Evolutionary conservation across 495 filamentous ascomycete species (phyloP).

Genomic region (Hypoxylon fragiforme): DNA sequence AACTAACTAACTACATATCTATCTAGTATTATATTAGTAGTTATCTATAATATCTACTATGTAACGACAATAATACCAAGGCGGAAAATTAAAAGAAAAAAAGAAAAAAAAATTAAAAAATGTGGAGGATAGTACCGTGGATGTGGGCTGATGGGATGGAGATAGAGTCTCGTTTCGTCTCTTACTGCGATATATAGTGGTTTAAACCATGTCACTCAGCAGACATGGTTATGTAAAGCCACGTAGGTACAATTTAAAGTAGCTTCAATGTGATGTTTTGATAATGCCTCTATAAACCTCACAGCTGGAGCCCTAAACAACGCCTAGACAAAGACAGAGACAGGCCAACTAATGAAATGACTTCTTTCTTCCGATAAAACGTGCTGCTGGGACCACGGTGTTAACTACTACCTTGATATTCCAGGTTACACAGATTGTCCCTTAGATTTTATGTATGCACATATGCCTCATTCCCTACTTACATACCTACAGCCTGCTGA

Average conservation of each 20-base stretch:
- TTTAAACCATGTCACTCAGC: no score
- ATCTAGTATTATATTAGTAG: background rate
- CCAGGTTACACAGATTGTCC: slow-evolving; percentile 14
- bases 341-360: slow-evolving; percentile 22
- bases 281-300: no score
- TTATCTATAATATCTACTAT: background rate
- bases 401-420: slow-evolving; percentile 31
- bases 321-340: no score
- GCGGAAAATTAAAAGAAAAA: background rate
- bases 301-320: no score
- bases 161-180: slow-evolving; percentile 12
- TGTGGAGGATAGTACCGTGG: background rate
- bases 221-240: no score
- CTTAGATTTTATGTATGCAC: background rate
- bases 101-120: background rate
- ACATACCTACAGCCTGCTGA: no score
- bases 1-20: background rate
- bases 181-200: no score
- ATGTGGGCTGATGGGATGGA: slow-evolving; percentile 3
- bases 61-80: background rate
- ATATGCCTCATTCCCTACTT: no score
- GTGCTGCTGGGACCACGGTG: slow-evolving; percentile 27
- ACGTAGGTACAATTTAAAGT: no score
- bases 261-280: no score
- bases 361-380: slow-evolving; percentile 26